Percentiles rank a stretch among this genome's conserved stretches.
Evolutionary conservation across 2,329 filamentous ascomycete genomes (phyloP).

Genomic region (Cyphellophora attinorum): DNA sequence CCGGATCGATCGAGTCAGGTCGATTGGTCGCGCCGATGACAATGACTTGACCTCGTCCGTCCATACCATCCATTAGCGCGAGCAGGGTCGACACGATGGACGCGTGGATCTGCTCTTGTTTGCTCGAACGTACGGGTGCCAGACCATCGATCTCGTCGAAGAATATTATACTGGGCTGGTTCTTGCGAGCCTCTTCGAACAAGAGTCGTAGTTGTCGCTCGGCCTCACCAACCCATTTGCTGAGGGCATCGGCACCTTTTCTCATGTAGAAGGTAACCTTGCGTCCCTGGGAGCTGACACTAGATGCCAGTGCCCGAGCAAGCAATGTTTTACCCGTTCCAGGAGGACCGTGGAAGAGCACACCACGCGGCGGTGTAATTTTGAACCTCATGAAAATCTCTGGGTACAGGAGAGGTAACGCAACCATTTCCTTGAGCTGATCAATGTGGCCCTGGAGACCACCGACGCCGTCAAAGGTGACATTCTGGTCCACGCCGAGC

Average conservation of each 20-base stretch:
- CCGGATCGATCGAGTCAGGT: slow-evolving; percentile 91
- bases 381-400: slow-evolving; percentile 88
- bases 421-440: slow-evolving; percentile 97
- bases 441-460: slow-evolving; percentile 90
- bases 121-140: slow-evolving; percentile 90
- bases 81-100: slow-evolving; percentile 94
- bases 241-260: slow-evolving; percentile 92
- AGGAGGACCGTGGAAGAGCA: slow-evolving; percentile 91
- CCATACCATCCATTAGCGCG: slow-evolving; percentile 95
- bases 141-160: slow-evolving; percentile 98
- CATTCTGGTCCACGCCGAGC: slow-evolving; percentile 80
- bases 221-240: slow-evolving; percentile 98
- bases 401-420: slow-evolving; percentile 84
- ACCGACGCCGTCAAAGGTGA: slow-evolving; percentile 90
- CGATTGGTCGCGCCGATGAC: slow-evolving; percentile 98
- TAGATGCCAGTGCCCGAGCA: slow-evolving; percentile 83
- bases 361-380: slow-evolving; percentile 86
- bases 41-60: slow-evolving; percentile 94
- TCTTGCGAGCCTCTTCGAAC: slow-evolving; percentile 92
- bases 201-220: slow-evolving; percentile 87
- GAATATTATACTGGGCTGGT: slow-evolving; percentile 97
- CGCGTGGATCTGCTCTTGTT: slow-evolving; percentile 97
- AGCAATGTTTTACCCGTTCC: slow-evolving; percentile 98
- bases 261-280: slow-evolving; percentile 99
- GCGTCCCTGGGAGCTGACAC: slow-evolving; percentile 74